Evolutionary conservation across 345 rosid species (phyloP), one percentile per base, ranked within the genome.

Genomic region (Corymbia maculata): DNA sequence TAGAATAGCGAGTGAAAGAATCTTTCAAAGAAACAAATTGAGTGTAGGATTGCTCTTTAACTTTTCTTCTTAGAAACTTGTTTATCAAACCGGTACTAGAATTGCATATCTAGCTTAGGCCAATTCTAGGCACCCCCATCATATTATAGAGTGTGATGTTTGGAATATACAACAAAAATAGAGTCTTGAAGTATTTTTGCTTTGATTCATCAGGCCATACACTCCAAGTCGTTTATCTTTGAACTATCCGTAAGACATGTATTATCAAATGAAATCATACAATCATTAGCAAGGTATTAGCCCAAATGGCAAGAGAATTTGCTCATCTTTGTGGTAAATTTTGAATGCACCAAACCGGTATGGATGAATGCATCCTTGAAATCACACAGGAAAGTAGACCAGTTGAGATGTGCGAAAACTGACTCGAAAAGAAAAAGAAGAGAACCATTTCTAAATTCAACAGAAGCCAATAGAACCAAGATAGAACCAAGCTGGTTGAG

Each of bases 381-480:
- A 75, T 17, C 0, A 1, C 49, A 3, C 1, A 2, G 45, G 45
- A 0, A 75, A 47, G 13, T 75, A 47, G 7, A 36, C 13, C 6
- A 19, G 13, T 36, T 6, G 22, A 36, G 26, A 36, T 36, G 22
- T 70, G 22, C 4, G 1, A 70, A 75, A 75, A 42, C 26, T 9
- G 49, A 13, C 26, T 75, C 14, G 4, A 7, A 64, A 14, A 59
- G 28, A 26, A 24, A 61, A 3, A 28, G 16, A 28, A 61, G 30
- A 64, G 19, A 64, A 64, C 42, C 15, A 42, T 42, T 75, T 36
- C 49, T 21, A 75, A 75, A 19, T 75, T 19, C 84, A 19, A 19
- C 84, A 19, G 21, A 42, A 9, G 49, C 49, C 84, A 19, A 75
- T 2, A 42, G 49, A 19, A 75, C 82, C 28, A 0, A 9, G 19